These are phyloP conservation scores for Hypoxylon fuscum DNA, from an alignment of 495 filamentous ascomycete genomes.

Conservation along the genomic window DNA sequence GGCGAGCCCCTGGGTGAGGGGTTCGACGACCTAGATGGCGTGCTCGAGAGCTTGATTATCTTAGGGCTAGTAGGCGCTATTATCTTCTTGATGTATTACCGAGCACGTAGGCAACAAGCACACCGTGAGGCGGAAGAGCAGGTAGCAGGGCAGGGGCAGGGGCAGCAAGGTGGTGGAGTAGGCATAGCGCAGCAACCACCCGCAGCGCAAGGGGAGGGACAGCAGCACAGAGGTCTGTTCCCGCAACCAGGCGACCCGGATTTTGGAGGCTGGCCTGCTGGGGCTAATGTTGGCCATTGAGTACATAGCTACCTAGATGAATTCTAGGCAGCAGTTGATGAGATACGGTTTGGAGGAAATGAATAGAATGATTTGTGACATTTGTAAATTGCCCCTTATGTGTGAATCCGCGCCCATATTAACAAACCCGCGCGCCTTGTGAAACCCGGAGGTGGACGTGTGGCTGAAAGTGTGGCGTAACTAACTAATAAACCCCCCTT, in stretches of 20 bases:
- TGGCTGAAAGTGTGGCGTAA: not conserved
- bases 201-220: constrained; percentile 50
- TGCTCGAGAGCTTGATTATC: constrained; percentile 87
- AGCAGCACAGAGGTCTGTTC: constrained; percentile 68
- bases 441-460: too few species aligned
- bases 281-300: constrained; percentile 13
- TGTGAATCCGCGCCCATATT: too few species aligned
- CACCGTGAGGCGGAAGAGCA: constrained; percentile 51
- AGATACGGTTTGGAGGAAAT: not conserved
- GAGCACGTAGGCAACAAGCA: constrained; percentile 76
- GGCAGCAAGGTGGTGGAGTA: constrained; percentile 22
- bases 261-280: constrained; percentile 71
- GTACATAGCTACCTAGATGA: not conserved
- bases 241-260: constrained; percentile 76
- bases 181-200: constrained; percentile 13
- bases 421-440: too few species aligned
- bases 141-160: constrained; percentile 45
- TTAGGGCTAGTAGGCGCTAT: constrained; percentile 77
- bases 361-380: not conserved
- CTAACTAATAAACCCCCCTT: too few species aligned
- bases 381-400: not conserved
- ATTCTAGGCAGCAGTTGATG: not conserved
- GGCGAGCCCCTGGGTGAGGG: constrained; percentile 57
- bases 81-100: constrained; percentile 81
- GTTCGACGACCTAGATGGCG: constrained; percentile 70